Evolutionary conservation across 2,329 filamentous ascomycete species (phyloP), one percentile per base, ranked within the genome.

Genomic region (Venturia aucupariae): DNA sequence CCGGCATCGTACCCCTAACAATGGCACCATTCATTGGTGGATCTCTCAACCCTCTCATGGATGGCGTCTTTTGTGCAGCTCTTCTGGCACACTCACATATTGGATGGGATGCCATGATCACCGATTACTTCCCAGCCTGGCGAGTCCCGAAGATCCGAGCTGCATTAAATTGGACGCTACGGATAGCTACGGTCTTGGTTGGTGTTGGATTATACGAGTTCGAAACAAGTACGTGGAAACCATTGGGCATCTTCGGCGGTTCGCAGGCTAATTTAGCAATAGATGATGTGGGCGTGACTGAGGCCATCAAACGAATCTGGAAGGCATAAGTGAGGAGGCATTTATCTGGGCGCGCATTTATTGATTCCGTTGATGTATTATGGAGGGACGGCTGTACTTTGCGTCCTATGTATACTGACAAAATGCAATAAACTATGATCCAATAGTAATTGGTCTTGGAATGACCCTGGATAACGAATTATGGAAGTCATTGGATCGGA

Each of bases 181-280:
- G 92, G 72, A 78, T 82, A 57, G 87, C 85, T 66, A 97, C 95
- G 13, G 81, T 93, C 65, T 80, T 90, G 62, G 90, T 92, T 67
- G 92, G 90, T 61, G 83, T 96, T 69, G 92, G 92, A 65, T 83
- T 97, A 72, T 99, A 99, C 79, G 93, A 97, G 78, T 97, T 97
- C 72, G 94, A 99, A 86, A 99, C 94, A 39, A 97, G 64, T 65
- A 62, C 22, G 64, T 65, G 19, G 1, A 38, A 39, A 1, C n/a
- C 24, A 39, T 22, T 32, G 15, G 3, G 15, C 11, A 24, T 7
- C 3, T 24, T 8, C n/a, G 42, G 13, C 22, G 10, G 24, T 10
- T 51, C 32, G 19, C n/a, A 15, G n/a, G 41, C 63, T 63, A 63
- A 63, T 22, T 24, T 24, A 22, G 24, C 32, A n/a, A 62, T 42